phyloP scores from a whole-genome alignment of 1,139 yeast genomes.

The Geotrichum aggregatum region DNA sequence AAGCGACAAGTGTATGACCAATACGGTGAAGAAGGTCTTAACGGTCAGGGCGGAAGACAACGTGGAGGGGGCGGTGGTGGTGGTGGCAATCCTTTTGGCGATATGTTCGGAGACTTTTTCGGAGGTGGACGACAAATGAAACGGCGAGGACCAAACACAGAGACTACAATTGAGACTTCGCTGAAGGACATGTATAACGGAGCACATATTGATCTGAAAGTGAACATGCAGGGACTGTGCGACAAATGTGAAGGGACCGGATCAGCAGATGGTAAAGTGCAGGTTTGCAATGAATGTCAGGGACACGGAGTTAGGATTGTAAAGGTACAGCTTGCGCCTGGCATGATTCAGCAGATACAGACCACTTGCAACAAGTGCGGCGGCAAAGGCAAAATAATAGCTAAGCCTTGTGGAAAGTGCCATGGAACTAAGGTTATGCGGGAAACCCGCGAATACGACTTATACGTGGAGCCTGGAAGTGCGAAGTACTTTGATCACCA shows the following conservation, averaged over 20 bases:
- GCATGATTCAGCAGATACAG: conserved; percentile 83
- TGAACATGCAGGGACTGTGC: conserved; percentile 72
- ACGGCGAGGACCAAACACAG: conserved; percentile 58
- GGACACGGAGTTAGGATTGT: conserved; percentile 73
- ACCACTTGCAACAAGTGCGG: conserved; percentile 72
- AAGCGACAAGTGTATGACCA: conserved; percentile 70
- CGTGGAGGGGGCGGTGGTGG: conserved; percentile 32
- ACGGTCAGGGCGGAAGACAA: conserved; percentile 32
- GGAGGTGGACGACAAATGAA: conserved; percentile 52
- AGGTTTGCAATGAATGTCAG: conserved; percentile 60
- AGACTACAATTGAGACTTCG: conserved; percentile 53
- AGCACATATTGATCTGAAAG: conserved; percentile 52
- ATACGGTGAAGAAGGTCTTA: conserved; percentile 79
- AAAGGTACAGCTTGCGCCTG: conserved; percentile 77
- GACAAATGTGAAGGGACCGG: conserved; percentile 79
- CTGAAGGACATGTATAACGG: conserved; percentile 72
- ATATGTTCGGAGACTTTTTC: conserved; percentile 66
- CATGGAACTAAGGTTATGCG: conserved; percentile 63
- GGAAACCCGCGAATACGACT: conserved; percentile 53
- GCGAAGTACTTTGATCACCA: conserved; percentile 56
- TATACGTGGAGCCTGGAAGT: conserved; percentile 68
- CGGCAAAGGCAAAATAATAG: conserved; percentile 69
- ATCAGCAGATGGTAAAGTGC: conserved; percentile 67
- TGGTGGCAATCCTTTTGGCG: conserved; percentile 44
- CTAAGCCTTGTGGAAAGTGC: conserved; percentile 63